Conservation (phyloP, 768 basidiomycete genomes). For the Lactifluus piperatus region DNA sequence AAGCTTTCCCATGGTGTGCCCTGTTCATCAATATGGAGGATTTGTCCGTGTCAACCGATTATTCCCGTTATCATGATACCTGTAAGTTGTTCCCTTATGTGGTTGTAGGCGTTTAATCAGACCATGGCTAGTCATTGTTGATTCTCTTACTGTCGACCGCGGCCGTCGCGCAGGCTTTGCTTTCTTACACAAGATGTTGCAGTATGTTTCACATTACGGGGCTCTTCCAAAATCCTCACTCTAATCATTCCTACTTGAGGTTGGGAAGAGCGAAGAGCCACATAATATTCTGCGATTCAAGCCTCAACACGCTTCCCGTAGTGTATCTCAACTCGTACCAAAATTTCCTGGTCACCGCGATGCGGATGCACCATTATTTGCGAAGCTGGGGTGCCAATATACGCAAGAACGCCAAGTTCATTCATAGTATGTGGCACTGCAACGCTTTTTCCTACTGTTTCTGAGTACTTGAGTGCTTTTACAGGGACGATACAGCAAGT, state of each 20-base stretch:
- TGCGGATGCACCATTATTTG: conserved; percentile 84
- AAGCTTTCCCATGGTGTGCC: conserved; percentile 97
- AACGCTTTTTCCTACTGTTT: neutral
- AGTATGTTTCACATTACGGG: conserved; percentile 36
- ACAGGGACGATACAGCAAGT: conserved; percentile 56
- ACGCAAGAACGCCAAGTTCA: conserved; percentile 39
- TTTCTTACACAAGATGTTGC: conserved; percentile 68
- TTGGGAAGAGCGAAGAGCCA: conserved; percentile 68
- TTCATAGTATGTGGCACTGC: conserved; percentile 40
- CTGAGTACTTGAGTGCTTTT: neutral
- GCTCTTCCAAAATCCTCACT: neutral
- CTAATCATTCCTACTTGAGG: conserved; percentile 30
- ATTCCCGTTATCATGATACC: conserved; percentile 52
- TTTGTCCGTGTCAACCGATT: conserved; percentile 75
- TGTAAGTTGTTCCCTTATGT: conserved; percentile 36
- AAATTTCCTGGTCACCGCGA: conserved; percentile 69
- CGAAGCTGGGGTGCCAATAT: conserved; percentile 44
- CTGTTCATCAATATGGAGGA: conserved; percentile 65
- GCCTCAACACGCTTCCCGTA: conserved; percentile 50
- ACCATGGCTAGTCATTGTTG: conserved; percentile 41
- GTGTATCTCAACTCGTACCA: conserved; percentile 83
- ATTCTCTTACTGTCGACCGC: conserved; percentile 64
- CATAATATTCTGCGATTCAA: conserved; percentile 68
- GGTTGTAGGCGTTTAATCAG: neutral
- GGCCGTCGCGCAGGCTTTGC: conserved; percentile 53